Percentiles rank a stretch among this genome's conserved stretches.
phyloP scores from a whole-genome alignment of 2,329 filamentous ascomycete genomes.

The Cordyceps cateniannulata region DNA sequence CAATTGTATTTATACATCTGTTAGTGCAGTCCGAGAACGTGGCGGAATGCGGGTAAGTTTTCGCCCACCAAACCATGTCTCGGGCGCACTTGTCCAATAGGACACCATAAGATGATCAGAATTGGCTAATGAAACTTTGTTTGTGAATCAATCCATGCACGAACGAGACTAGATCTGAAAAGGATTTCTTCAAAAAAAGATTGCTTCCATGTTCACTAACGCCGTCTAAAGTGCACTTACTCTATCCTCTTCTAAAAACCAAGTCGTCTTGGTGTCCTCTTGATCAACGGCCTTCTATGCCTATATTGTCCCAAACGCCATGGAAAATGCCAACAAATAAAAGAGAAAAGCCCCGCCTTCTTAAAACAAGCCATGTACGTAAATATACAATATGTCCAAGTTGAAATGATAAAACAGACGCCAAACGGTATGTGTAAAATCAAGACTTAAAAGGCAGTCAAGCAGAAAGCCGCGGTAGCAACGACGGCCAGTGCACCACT shows the following conservation, averaged over 20 bases:
- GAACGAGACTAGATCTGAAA: background rate
- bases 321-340: background rate
- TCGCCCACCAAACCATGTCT: background rate
- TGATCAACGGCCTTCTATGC: background rate
- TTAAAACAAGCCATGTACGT: background rate
- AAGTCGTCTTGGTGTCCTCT: background rate
- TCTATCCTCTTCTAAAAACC: background rate
- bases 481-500: background rate
- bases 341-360: background rate
- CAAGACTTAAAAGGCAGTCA: background rate
- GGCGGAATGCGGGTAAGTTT: background rate
- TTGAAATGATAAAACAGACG: background rate
- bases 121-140: background rate
- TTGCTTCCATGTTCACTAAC: background rate
- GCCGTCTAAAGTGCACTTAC: background rate
- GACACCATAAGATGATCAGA: background rate
- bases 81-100: background rate
- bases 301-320: background rate
- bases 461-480: background rate
- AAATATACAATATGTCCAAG: background rate
- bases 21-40: no score
- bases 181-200: no score
- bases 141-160: background rate
- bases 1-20: no score
- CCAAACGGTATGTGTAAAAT: background rate